Evolutionary conservation across 345 rosid species (phyloP).

Genomic region (Erodium maritimum): DNA sequence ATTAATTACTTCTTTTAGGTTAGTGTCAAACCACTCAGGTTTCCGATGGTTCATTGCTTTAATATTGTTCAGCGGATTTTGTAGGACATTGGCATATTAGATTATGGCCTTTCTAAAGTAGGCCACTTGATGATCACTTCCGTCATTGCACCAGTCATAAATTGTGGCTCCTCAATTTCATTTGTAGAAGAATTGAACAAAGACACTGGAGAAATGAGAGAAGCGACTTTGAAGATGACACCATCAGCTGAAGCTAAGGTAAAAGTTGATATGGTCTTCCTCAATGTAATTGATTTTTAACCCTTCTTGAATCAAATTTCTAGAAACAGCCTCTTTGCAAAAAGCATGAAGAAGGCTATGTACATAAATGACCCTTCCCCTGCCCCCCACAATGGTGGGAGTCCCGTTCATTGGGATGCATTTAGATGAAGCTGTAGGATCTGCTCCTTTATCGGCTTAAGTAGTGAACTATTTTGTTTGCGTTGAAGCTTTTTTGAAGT

Average conservation of each 20-base stretch:
- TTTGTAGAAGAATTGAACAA: slow-evolving; percentile 42
- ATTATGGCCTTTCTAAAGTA: slow-evolving; percentile 82
- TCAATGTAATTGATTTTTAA: background rate
- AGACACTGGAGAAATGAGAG: slow-evolving; percentile 32
- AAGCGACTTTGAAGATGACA: slow-evolving; percentile 40
- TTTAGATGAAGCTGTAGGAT: slow-evolving; percentile 1
- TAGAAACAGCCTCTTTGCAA: too few relatives aligned
- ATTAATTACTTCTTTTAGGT: background rate
- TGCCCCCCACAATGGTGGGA: too few relatives aligned
- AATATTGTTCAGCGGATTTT: slow-evolving; percentile 9
- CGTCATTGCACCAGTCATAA: slow-evolving; percentile 64
- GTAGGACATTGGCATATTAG: slow-evolving; percentile 75
- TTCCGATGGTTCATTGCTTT: slow-evolving; percentile 7
- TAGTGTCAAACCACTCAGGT: background rate
- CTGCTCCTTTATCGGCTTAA: background rate
- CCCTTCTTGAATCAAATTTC: background rate
- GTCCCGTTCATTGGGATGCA: too few relatives aligned
- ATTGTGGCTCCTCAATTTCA: slow-evolving; percentile 33
- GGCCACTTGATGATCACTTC: slow-evolving; percentile 80
- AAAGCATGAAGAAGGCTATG: too few relatives aligned
- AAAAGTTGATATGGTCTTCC: background rate
- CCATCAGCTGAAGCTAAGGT: slow-evolving; percentile 41
- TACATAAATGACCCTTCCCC: too few relatives aligned
- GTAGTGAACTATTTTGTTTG: background rate
- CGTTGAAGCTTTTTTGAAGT: background rate